These are phyloP conservation scores for Colletotrichum spaethianum DNA, from an alignment of 2,329 filamentous ascomycete genomes.

Conservation along the genomic window DNA sequence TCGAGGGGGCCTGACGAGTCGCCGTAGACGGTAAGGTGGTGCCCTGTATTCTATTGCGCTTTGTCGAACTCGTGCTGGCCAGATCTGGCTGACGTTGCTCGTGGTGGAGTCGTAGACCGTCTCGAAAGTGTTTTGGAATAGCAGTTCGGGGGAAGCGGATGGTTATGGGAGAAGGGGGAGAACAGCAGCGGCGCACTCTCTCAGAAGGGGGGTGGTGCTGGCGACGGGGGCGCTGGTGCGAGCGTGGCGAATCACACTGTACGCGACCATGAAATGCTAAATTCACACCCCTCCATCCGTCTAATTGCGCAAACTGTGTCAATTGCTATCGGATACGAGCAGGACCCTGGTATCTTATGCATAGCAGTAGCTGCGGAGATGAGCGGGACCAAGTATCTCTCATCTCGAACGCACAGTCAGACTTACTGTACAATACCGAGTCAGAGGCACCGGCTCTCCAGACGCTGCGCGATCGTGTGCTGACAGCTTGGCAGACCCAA, in stretches of 20 bases:
- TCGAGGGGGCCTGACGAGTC: conserved; percentile 32
- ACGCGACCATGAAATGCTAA: not conserved
- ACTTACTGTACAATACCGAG: conserved; percentile 19
- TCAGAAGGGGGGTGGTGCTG: not conserved
- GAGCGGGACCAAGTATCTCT: conserved; percentile 1
- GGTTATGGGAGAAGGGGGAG: conserved; percentile 40
- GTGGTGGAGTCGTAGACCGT: conserved; percentile 39
- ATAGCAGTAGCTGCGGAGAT: not conserved
- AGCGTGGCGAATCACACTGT: conserved; percentile 29
- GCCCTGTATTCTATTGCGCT: conserved; percentile 30
- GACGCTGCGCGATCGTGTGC: conserved; percentile 24
- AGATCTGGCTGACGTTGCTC: conserved; percentile 29
- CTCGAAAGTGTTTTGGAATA: conserved; percentile 46
- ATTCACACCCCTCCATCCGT: not conserved
- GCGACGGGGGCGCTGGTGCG: not conserved
- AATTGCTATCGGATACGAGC: conserved; percentile 23
- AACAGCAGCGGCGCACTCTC: conserved; percentile 13
- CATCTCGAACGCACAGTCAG: conserved; percentile 12
- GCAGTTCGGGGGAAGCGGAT: conserved; percentile 39
- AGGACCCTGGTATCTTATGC: not conserved
- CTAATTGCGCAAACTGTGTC: conserved; percentile 14
- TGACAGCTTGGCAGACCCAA: conserved; percentile 40
- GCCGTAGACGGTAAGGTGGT: conserved; percentile 12
- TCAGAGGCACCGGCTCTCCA: conserved; percentile 23
- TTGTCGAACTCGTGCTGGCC: conserved; percentile 31